Conservation (phyloP, 2,329 filamentous ascomycete species). For the Aspergillus carbonarius region DNA sequence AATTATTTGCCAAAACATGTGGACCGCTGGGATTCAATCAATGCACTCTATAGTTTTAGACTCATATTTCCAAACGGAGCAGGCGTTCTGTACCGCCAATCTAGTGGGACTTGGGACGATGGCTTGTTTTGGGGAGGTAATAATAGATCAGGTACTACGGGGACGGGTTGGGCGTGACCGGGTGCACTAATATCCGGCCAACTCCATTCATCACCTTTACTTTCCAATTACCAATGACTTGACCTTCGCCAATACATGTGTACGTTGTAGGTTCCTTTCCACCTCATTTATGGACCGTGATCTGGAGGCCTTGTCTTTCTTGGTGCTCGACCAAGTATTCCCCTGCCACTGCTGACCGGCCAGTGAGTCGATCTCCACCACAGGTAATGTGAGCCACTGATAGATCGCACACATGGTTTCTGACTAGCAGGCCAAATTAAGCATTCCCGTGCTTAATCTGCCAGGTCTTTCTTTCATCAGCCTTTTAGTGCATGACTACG, state of each 20-base stretch:
- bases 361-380: neutral
- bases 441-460: neutral
- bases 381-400: neutral
- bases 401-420: neutral
- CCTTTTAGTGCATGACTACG: neutral
- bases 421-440: neutral
- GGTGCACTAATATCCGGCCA: slow-evolving; percentile 4
- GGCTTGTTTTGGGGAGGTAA: neutral
- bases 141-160: neutral
- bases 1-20: neutral
- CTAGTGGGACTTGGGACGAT: neutral
- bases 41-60: too few relatives aligned
- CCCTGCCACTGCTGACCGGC: neutral
- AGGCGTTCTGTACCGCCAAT: neutral
- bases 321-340: neutral
- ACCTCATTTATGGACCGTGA: neutral
- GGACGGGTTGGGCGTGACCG: neutral
- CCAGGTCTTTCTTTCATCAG: neutral
- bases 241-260: neutral
- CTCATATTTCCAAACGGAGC: neutral
- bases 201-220: neutral
- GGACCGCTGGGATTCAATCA: neutral
- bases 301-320: neutral
- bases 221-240: neutral
- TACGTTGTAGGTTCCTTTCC: neutral